Base-by-base conservation (phyloP, 2,329 filamentous ascomycete species). In the Kalmusia sp. region DNA sequence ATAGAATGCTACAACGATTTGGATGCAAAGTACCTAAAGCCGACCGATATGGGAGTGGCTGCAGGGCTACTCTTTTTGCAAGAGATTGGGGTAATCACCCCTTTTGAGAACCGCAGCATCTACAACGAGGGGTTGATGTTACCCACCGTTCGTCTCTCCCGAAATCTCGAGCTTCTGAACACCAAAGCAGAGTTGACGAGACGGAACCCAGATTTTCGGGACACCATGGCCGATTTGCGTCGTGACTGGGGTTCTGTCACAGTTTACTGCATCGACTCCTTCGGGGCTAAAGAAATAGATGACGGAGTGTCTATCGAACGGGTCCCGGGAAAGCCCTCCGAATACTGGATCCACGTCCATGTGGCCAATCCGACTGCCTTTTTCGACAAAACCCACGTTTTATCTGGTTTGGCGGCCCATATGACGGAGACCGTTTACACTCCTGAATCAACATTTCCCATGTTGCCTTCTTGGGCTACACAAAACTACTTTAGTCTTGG, bases 301-400 rank as follows among this genome's bases (percentile, higher is more conserved):
- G 91, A 96, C 67, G 91, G 87, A 1, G 75, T 96, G 7, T 93
- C 90, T 1, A 67, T 95, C 6, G 87, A 92, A 66, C 70, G 74
- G 39, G 82, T 87, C 1, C 73, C 78, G 3, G 76, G 72, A 15
- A 72, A 72, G 56, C 79, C 17, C 69, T 79, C 45, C 21, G 67
- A 89, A 59, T 85, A 84, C 64, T 95, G 91, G 91, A 78, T 93
- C 25, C 90, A 92, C 65, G 75, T 92, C 27, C 91, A 95, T 69
- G 83, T 90, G 35, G 91, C 91, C 12, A 91, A 95, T 65, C 90
- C 90, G 7, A 88, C 88, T 2, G 90, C 91, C 4, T 84, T 84
- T 53, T 85, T 95, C 57, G 64, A 76, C 17, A 83, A 84, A 15
- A 77, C 84, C 19, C 84, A 86, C 31, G 75, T 79, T 7, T 71